Evolutionary conservation across 2,329 filamentous ascomycete genomes (phyloP).

Genomic region (Pleurostoma richardsiae): DNA sequence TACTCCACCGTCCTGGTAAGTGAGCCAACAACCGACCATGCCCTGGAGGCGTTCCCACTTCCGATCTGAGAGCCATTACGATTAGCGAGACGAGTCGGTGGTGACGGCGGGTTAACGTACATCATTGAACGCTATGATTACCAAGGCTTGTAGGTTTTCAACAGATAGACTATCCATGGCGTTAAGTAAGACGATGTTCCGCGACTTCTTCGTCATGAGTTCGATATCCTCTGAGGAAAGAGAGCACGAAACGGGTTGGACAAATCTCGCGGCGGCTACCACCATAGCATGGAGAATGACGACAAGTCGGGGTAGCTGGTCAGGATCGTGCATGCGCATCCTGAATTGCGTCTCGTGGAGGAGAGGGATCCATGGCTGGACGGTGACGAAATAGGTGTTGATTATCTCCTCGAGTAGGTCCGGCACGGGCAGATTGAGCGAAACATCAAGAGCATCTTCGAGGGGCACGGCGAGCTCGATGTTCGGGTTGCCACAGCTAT

Average conservation of each 20-base stretch:
- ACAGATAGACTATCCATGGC: conserved; percentile 28
- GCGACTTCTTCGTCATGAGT: conserved; percentile 18
- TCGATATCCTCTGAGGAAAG: conserved; percentile 4
- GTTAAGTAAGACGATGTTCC: conserved; percentile 21
- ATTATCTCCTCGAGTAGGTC: conserved; percentile 26
- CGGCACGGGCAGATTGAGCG: conserved; percentile 12
- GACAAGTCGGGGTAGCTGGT: conserved; percentile 12
- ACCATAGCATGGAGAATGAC: conserved; percentile 31
- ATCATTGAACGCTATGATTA: conserved; percentile 27
- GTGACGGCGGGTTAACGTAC: not conserved
- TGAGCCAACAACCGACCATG: conserved; percentile 31
- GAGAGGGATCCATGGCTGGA: conserved; percentile 34
- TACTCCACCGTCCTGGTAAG: conserved; percentile 33
- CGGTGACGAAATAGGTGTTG: conserved; percentile 26
- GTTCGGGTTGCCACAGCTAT: not conserved
- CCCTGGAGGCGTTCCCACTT: conserved; percentile 21
- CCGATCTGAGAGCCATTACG: conserved; percentile 18
- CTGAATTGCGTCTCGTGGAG: conserved; percentile 22
- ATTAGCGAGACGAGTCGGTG: not conserved
- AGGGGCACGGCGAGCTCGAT: not conserved
- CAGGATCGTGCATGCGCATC: conserved; percentile 11
- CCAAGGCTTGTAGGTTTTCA: conserved; percentile 26
- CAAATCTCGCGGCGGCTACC: conserved; percentile 18
- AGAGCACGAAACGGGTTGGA: conserved; percentile 13
- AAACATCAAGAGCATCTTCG: not conserved